phyloP scores from a whole-genome alignment of 805 yeast genomes.

The Lachancea dasiensis region DNA sequence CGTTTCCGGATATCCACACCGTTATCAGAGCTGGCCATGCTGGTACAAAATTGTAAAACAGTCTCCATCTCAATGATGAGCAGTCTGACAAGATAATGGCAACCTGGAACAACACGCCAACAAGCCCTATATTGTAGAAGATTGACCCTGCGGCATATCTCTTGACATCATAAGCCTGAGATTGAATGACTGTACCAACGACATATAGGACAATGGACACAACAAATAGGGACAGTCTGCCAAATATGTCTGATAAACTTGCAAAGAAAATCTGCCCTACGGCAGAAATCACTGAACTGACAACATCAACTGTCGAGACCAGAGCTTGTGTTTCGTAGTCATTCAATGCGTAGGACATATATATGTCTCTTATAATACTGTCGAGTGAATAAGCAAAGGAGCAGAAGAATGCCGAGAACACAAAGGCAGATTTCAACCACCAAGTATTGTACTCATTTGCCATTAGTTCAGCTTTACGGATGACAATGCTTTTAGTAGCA shows the following conservation, averaged over 20 bases:
- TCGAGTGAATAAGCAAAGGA: conserved; percentile 53
- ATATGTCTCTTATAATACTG: conserved; percentile 42
- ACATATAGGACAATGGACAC: conserved; percentile 49
- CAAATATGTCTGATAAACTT: conserved; percentile 59
- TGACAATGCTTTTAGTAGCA: conserved; percentile 37
- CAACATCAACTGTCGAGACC: conserved; percentile 52
- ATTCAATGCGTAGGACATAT: conserved; percentile 50
- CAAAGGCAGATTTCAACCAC: not conserved
- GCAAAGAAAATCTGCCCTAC: conserved; percentile 63
- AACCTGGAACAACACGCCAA: conserved; percentile 50
- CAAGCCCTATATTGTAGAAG: conserved; percentile 44
- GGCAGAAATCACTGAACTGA: conserved; percentile 56
- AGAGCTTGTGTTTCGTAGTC: conserved; percentile 51
- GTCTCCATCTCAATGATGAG: conserved; percentile 52
- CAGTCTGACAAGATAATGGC: conserved; percentile 51
- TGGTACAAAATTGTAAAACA: conserved; percentile 48
- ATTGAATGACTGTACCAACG: conserved; percentile 59
- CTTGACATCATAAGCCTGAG: conserved; percentile 52
- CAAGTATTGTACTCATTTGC: conserved; percentile 36
- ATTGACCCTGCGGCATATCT: conserved; percentile 63
- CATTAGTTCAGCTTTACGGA: conserved; percentile 44
- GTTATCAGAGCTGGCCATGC: conserved; percentile 58
- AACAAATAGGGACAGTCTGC: conserved; percentile 49
- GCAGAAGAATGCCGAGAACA: conserved; percentile 37
- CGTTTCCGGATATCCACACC: conserved; percentile 57